Evolutionary conservation across 202 grass and related monocot genomes (phyloP), one percentile per base, ranked within the genome.

Genomic region (Eragrostis tef): DNA sequence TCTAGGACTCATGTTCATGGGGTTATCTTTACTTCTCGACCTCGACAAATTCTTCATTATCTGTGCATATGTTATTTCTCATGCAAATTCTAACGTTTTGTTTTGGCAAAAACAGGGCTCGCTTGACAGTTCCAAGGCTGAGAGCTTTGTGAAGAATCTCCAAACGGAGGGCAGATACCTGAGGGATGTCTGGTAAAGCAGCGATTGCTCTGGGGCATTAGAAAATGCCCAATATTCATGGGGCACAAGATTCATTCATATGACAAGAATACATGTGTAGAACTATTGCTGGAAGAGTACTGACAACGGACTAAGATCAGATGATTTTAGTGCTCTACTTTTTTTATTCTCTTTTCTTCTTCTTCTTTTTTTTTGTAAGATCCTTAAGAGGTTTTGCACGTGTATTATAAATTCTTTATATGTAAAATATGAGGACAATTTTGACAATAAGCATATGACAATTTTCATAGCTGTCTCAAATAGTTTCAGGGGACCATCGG

Each of bases 71-170:
- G 22, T 52, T 61, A 56, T 81, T 85, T 69, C 70, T 71, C 12
- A 66, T 19, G 50, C 54, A 75, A 71, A 72, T 44, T 31, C 69
- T 3, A 7, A 76, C 6, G 1, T 21, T 56, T 3, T 31, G 21
- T 58, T 75, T 77, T 65, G 14, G 15, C 2, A 34, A 13, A 52
- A 70, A 59, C 73, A 94, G 92, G 92, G 92, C 29, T 89, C 79
- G 0, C 76, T 94, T 41, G 92, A 92, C 81, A 88, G 62, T 71
- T 92, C 90, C 11, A 87, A 88, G 76, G 79, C 88, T 5, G 90
- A 95, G 80, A 90, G 83, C 70, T 90, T 95, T 67, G 88, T 95
- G 53, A 94, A 94, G 87, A 88, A 20, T 62, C 90, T 94, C 64
- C 89, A 92, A 53, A 92, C 22, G 64, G 83, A 92, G 67, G 83